Evolutionary conservation across 1,139 yeast genomes (phyloP), one percentile per base, ranked within the genome.

Genomic region (Debaryomyces nepalensis): DNA sequence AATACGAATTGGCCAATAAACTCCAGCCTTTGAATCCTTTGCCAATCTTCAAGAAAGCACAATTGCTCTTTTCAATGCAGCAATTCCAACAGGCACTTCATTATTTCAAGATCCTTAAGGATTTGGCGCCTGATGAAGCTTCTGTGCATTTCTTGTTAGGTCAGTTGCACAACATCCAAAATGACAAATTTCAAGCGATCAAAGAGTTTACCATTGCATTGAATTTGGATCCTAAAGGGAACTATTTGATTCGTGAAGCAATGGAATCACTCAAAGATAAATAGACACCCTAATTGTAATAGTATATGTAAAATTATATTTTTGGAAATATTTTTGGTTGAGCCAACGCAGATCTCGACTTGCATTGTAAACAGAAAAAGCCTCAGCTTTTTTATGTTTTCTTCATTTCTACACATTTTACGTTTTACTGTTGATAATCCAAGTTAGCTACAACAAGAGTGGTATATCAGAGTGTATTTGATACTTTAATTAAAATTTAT

Each of bases 191-290:
- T 52, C 82, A 77, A 50, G 98, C 99, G 1, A 80, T 93, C 33
- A 81, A 81, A 53, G 95, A 89, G 55, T 88, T 87, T 54, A 93
- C 98, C 0, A 81, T 86, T 38, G 98, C 99, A 0, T 74, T 89
- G 66, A 88, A 89, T 57, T 73, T 93, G 52, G 98, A 93, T 64
- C 98, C 98, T 5, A 91, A 90, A 60, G 97, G 97, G 0, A 83
- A 89, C 43, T 95, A 88, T 55, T 70, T 89, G 47, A 88, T 93
- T 18, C 77, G 88, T 51, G 96, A 88, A 48, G 96, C 96, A 1
- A 73, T 90, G 70, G 95, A 87, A 54, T 59, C 72, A 26, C 54
- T 73, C 36, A 71, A 70, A 49, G 63, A 58, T 24, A 55, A 54
- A 43, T 40, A 32, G 33, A 37, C 30, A n/a, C 5, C 33, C 15